Percentiles rank a stretch among this genome's conserved stretches.
These are phyloP conservation scores for Apiospora aurea DNA, from an alignment of 2,329 filamentous ascomycete species.

Conservation along the genomic window DNA sequence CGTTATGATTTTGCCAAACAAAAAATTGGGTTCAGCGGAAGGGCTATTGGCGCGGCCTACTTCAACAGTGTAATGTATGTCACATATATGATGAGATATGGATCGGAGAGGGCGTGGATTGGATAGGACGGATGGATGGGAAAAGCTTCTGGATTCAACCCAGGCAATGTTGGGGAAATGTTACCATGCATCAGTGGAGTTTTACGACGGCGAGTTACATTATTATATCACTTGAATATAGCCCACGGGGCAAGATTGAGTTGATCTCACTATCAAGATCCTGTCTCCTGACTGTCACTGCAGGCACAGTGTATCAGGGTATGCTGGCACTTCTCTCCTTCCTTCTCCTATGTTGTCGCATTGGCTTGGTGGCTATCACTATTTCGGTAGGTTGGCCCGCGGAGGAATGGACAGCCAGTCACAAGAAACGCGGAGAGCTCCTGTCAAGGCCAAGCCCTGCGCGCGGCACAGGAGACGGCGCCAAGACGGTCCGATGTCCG, in stretches of 20 bases:
- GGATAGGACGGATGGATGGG: conserved; percentile 6
- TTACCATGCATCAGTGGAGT: conserved; percentile 17
- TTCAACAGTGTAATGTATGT: conserved; percentile 23
- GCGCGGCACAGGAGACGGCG: background rate
- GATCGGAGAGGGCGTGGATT: background rate
- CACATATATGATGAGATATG: conserved; percentile 4
- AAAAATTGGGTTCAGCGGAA: background rate
- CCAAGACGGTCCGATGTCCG: background rate
- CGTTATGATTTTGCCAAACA: conserved; percentile 5
- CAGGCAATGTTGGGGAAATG: conserved; percentile 21
- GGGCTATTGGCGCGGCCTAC: conserved; percentile 3
- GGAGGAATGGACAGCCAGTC: background rate
- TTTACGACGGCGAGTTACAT: background rate
- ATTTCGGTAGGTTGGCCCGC: background rate
- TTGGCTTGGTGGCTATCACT: background rate
- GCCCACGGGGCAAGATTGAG: background rate
- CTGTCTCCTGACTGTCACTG: no score
- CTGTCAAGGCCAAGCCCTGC: background rate
- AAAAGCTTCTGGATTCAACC: conserved; percentile 23
- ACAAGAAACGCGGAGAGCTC: background rate
- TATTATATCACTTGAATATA: conserved; percentile 1
- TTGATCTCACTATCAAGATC: background rate
- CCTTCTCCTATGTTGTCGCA: background rate
- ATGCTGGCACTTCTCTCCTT: background rate
- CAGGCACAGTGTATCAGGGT: background rate